Evolutionary conservation across 345 rosid genomes (phyloP).

Genomic region (Bretschneidera sinensis): DNA sequence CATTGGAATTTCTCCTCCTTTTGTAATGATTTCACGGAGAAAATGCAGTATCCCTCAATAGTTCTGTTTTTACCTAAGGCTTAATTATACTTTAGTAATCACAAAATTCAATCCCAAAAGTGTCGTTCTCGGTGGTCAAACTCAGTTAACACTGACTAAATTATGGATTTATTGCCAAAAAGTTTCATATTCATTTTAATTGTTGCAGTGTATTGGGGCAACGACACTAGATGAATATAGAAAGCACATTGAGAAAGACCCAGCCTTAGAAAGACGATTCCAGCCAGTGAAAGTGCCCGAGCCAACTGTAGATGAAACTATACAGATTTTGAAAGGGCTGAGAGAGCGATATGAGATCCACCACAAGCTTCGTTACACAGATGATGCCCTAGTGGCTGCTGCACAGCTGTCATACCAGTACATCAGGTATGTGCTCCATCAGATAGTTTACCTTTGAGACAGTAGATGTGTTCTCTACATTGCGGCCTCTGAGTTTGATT

Average conservation of each 20-base stretch:
- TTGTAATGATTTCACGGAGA: too few relatives aligned
- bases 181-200: slow-evolving; percentile 4
- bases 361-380: slow-evolving; percentile 96
- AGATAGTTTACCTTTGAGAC: slow-evolving; percentile 3
- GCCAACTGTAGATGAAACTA: slow-evolving; percentile 90
- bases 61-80: too few relatives aligned
- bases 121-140: too few relatives aligned
- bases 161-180: not conserved
- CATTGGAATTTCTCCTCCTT: too few relatives aligned
- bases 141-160: not conserved
- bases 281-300: slow-evolving; percentile 99
- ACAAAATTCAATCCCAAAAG: too few relatives aligned
- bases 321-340: slow-evolving; percentile 86
- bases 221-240: slow-evolving; percentile 97
- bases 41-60: too few relatives aligned
- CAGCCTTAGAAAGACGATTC: slow-evolving; percentile 95
- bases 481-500: too few relatives aligned
- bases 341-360: slow-evolving; percentile 97
- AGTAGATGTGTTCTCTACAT: not conserved
- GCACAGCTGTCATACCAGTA: slow-evolving; percentile 94
- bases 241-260: slow-evolving; percentile 99
- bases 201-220: slow-evolving; percentile 94
- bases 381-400: slow-evolving; percentile 83
- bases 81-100: too few relatives aligned
- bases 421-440: slow-evolving; percentile 53